Percentiles rank a stretch among this genome's conserved stretches.
These are phyloP conservation scores for Tetrahymena thermophila DNA, from an alignment of 73 alveolate species.

Conservation along the genomic window DNA sequence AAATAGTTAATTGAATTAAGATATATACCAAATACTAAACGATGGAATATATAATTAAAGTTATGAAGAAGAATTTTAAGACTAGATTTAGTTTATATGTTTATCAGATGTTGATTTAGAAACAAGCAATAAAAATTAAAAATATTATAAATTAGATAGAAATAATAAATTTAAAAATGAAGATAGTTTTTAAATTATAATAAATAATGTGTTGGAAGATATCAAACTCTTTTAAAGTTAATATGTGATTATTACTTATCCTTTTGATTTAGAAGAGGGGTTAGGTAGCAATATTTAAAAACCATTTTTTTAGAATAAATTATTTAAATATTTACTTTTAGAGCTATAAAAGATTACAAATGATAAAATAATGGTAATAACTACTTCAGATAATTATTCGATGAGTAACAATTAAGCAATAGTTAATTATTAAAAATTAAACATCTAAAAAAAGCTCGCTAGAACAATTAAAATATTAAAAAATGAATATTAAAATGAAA, in stretches of 20 bases:
- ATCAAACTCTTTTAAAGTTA: background rate
- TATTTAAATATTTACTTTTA: background rate
- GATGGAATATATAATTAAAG: background rate
- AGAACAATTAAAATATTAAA: background rate
- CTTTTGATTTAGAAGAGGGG: background rate
- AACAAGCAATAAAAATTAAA: background rate
- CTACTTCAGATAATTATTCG: background rate
- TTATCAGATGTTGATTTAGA: background rate
- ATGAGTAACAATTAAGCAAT: background rate
- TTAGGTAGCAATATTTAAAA: background rate
- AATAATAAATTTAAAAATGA: background rate
- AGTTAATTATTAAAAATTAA: background rate
- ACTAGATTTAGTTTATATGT: background rate
- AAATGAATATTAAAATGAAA: background rate
- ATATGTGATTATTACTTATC: background rate
- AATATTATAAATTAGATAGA: background rate
- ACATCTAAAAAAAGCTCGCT: background rate
- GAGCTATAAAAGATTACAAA: background rate
- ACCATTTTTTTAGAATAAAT: background rate
- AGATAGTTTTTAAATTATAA: background rate
- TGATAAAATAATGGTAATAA: background rate
- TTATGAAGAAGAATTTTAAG: background rate
- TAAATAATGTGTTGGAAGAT: background rate
- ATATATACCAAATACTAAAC: background rate
- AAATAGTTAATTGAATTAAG: background rate